Conservation (phyloP, 208 protist genomes). For the Acanthamoeba lugdunensis region DNA sequence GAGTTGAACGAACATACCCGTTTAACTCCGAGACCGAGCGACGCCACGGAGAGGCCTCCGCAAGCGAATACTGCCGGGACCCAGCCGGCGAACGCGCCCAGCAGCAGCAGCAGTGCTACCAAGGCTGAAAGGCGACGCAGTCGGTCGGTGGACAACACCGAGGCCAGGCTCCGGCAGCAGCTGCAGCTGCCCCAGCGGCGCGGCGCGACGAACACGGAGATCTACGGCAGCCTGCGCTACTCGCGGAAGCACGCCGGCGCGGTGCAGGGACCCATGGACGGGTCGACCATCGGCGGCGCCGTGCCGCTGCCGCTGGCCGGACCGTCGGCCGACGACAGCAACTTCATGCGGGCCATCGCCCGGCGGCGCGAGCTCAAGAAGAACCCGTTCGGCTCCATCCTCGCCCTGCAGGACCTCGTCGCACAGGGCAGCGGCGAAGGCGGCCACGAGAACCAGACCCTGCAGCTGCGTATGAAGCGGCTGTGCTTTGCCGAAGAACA, state of each 20-base stretch:
- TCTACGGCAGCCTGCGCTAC: constrained; percentile 59
- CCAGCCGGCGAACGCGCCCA: not conserved
- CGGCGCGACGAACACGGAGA: constrained; percentile 41
- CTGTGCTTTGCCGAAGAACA: constrained; percentile 27
- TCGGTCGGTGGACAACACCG: not conserved
- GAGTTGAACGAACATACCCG: too few species aligned
- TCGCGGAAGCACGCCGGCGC: constrained; percentile 27
- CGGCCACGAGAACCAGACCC: not conserved
- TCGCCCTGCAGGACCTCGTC: not conserved
- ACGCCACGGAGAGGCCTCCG: not conserved
- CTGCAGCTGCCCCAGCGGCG: not conserved
- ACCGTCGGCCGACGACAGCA: not conserved
- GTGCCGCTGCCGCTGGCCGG: constrained; percentile 16
- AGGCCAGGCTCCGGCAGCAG: not conserved
- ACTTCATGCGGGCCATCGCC: constrained; percentile 40
- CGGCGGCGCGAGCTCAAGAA: constrained; percentile 51
- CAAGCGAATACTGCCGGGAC: not conserved
- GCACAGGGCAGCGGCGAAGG: not conserved
- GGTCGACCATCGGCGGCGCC: not conserved
- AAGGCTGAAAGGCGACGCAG: not conserved
- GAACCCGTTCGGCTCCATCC: constrained; percentile 21
- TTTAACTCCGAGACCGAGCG: too few species aligned
- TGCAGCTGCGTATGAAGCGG: not conserved
- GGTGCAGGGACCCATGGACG: constrained; percentile 52
- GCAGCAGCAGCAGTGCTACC: not conserved